phyloP scores from a whole-genome alignment of 139 green algal genomes.

The Chlamydomonas urium region DNA sequence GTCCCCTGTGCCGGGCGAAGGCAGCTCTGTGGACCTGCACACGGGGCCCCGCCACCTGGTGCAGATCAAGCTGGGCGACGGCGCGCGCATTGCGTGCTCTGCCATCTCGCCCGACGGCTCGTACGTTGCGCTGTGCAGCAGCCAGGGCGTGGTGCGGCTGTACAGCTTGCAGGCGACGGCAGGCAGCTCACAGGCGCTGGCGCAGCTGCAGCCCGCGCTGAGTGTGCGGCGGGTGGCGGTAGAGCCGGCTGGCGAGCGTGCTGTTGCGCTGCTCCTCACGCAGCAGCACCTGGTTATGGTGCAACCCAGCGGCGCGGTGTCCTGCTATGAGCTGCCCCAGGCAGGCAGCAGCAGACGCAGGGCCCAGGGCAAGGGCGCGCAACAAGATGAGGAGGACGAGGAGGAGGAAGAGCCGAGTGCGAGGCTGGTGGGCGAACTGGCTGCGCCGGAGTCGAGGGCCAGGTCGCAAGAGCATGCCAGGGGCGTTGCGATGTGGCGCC shows the following conservation, averaged over 20 bases:
- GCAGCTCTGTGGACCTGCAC: constrained; percentile 37
- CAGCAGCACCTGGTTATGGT: neutral
- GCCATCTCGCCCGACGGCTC: constrained; percentile 65
- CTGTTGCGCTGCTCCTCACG: neutral
- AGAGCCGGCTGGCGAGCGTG: neutral
- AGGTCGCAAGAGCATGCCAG: no score
- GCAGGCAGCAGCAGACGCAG: neutral
- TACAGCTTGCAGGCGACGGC: constrained; percentile 30
- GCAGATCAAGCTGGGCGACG: constrained; percentile 32
- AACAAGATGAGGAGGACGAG: neutral
- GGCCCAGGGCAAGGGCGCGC: neutral
- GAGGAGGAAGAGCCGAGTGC: constrained; percentile 9
- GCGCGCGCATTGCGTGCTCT: constrained; percentile 34
- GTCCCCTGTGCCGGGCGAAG: constrained; percentile 17
- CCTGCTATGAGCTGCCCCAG: constrained; percentile 3
- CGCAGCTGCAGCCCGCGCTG: no score
- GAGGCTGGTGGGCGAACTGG: neutral
- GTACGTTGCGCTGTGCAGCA: constrained; percentile 56
- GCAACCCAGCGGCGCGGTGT: neutral
- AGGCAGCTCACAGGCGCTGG: no score
- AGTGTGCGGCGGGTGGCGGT: constrained; percentile 20
- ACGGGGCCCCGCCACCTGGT: constrained; percentile 48
- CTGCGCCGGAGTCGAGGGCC: neutral
- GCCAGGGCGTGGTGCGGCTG: constrained; percentile 27
- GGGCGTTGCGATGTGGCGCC: no score